Percentiles rank a stretch among this genome's conserved stretches.
Conservation (phyloP, 306 rosid genomes). For the Malus asiatica region DNA sequence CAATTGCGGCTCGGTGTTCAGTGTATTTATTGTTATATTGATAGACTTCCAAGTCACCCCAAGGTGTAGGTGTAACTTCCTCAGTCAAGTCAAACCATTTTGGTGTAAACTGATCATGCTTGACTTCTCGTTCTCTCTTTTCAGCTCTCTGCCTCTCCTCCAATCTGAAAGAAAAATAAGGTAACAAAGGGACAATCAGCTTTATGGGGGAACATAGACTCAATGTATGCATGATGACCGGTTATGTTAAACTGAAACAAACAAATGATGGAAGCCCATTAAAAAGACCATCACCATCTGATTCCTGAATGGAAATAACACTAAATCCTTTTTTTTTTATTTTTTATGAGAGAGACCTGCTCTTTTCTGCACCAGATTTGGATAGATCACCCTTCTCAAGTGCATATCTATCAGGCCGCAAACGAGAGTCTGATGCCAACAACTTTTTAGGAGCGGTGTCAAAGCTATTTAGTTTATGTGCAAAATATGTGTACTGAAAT, state of each 20-base stretch:
- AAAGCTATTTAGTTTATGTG: slow-evolving; percentile 83
- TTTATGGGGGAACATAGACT: not conserved
- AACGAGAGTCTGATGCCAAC: slow-evolving; percentile 84
- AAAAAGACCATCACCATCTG: not conserved
- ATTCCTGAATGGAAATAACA: not conserved
- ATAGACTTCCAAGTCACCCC: slow-evolving; percentile 93
- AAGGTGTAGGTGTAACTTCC: slow-evolving; percentile 75
- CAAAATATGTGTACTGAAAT: slow-evolving; percentile 80
- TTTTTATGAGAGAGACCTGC: slow-evolving; percentile 34
- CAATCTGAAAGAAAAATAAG: slow-evolving; percentile 35
- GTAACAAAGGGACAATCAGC: not conserved
- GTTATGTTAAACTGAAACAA: not conserved
- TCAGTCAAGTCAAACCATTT: slow-evolving; percentile 82
- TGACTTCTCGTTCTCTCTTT: slow-evolving; percentile 60
- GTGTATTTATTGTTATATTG: slow-evolving; percentile 63
- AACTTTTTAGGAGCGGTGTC: slow-evolving; percentile 68
- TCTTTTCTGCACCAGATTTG: slow-evolving; percentile 80
- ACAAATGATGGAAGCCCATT: not conserved
- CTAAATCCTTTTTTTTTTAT: not conserved
- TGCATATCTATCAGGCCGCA: slow-evolving; percentile 89
- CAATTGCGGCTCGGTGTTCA: slow-evolving; percentile 46
- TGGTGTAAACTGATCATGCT: slow-evolving; percentile 47
- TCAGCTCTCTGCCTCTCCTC: slow-evolving; percentile 94
- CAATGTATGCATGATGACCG: not conserved
- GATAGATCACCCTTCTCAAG: slow-evolving; percentile 82